phyloP scores from a whole-genome alignment of 805 yeast genomes.

The Scheffersomyces coipomensis region DNA sequence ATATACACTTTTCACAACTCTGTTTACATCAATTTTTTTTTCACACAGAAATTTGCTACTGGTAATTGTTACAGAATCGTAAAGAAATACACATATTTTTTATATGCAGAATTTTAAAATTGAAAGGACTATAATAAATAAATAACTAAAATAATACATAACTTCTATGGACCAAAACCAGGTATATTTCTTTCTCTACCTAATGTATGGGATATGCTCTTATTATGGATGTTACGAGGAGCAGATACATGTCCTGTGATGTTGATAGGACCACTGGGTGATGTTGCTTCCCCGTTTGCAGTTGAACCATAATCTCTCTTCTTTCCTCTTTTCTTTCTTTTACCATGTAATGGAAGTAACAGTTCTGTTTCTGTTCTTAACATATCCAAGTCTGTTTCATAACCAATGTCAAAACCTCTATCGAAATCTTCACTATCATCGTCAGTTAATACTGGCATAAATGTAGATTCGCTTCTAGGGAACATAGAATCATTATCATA shows the following conservation, averaged over 20 bases:
- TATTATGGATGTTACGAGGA: slow-evolving; percentile 25
- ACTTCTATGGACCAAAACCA: slow-evolving; percentile 1
- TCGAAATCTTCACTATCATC: slow-evolving; percentile 20
- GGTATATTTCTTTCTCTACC: slow-evolving; percentile 19
- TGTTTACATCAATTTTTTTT: no score
- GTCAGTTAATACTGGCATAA: slow-evolving; percentile 35
- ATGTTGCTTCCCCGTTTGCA: neutral
- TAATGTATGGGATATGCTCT: slow-evolving; percentile 15
- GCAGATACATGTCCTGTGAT: neutral
- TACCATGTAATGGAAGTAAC: slow-evolving; percentile 23
- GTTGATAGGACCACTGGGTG: neutral
- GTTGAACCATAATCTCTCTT: slow-evolving; percentile 19
- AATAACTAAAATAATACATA: no score
- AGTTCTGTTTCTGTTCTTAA: slow-evolving; percentile 27
- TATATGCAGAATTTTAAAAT: no score
- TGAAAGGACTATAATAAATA: no score
- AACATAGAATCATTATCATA: slow-evolving; percentile 8
- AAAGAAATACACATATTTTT: no score
- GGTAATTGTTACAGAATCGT: no score
- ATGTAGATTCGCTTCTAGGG: slow-evolving; percentile 23
- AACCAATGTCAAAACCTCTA: slow-evolving; percentile 31
- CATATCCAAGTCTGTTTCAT: slow-evolving; percentile 43
- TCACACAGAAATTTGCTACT: no score
- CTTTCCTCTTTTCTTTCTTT: slow-evolving; percentile 9
- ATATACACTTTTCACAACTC: no score